Evolutionary conservation across 108 stramenopile genomes (phyloP), one percentile per base, ranked within the genome.

Genomic region (Chaetoceros tenuissimus): DNA sequence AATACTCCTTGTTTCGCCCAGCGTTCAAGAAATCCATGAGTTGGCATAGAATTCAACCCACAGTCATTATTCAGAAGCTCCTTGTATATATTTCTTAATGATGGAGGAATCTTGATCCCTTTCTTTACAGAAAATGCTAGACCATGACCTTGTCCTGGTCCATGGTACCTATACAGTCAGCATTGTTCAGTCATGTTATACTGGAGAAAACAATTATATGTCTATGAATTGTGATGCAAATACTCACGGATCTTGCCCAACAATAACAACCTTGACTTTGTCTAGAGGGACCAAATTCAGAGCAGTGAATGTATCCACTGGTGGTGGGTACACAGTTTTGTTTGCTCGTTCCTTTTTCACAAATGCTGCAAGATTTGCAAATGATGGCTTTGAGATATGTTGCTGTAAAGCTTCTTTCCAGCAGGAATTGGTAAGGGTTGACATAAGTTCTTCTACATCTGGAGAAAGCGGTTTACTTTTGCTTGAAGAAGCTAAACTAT

Each of bases 181-280:
- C n/a, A n/a, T n/a, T n/a, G n/a, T n/a, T n/a, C n/a, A n/a, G n/a
- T n/a, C n/a, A n/a, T n/a, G n/a, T n/a, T n/a, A n/a, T n/a, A n/a
- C n/a, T n/a, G n/a, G n/a, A n/a, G n/a, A n/a, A n/a, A n/a, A n/a
- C n/a, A n/a, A n/a, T n/a, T n/a, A n/a, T n/a, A n/a, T n/a, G n/a
- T n/a, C n/a, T n/a, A n/a, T n/a, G n/a, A n/a, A n/a, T n/a, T n/a
- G n/a, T n/a, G n/a, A n/a, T n/a, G n/a, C n/a, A n/a, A n/a, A n/a
- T n/a, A n/a, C n/a, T n/a, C n/a, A n/a, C 2, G 99, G 99, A 68
- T 99, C 99, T 64, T 99, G 99, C 13, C 99, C 99, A n/a, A 99
- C 73, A 62, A 99, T 96, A 13, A 99, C 97, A 5, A 97, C 88
- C 58, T 75, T 79, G 20, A 92, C 72, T 17, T 71, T 51, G 7